Evolutionary conservation across 2,329 filamentous ascomycete genomes (phyloP), one percentile per base, ranked within the genome.

Genomic region (Monosporascus sp.): DNA sequence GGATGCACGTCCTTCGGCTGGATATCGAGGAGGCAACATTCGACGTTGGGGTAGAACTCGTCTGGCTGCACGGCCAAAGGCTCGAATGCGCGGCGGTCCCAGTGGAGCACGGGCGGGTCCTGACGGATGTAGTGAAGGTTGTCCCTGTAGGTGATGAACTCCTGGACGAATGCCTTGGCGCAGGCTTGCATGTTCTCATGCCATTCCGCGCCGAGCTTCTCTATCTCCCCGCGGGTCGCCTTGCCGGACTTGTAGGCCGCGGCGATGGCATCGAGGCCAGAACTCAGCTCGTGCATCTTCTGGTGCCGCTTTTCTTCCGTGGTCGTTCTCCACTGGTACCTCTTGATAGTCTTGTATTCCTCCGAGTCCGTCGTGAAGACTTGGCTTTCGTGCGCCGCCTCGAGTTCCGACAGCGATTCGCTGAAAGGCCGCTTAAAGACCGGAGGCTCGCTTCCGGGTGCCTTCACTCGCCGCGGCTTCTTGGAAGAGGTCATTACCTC

Each of bases 51-150:
- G 66, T 78, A 89, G 62, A 90, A 86, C 59, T 96, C 91, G 1
- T 78, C 63, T 0, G 69, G 50, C 5, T 74, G 55, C 3, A 82
- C 78, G 24, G 74, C 68, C 17, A 96, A 74, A 0, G 90, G 88
- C 62, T 96, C 89, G 62, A 82, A 84, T 2, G 75, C 71, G 17
- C 91, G 84, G 1, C 80, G 77, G 68, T 96, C 90, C 83, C 86
- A 92, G 26, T 76, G 62, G 3, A 93, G 68, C 1, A 78, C 61
- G 0, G 83, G 79, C 1, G 77, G 74, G 0, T 74, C 61, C 67
- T 78, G 73, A 49, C 71, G 66, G 61, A 78, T 74, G 17, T 79
- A 59, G 58, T 81, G 78, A 45, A 77, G 66, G 63, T 85, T 82
- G 61, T 88, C 84, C 31, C 74, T 72, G 48, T 71, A 62, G 31